Conservation (phyloP, 2,329 filamentous ascomycete species). For the Penicillium sp. region DNA sequence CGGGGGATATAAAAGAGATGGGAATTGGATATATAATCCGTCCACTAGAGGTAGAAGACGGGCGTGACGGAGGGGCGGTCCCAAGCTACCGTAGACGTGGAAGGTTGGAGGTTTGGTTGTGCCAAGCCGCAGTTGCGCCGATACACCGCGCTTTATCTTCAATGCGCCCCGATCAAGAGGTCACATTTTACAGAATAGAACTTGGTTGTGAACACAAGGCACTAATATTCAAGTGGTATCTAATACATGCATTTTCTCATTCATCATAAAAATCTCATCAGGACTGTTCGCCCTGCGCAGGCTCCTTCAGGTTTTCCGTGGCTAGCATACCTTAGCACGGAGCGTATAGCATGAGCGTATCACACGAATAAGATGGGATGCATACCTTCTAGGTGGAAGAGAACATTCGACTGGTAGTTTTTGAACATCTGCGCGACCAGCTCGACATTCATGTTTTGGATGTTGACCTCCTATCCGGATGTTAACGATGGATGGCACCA, state of each 20-base stretch:
- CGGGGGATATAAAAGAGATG: background rate
- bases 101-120: slow-evolving; percentile 6
- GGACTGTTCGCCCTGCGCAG: slow-evolving; percentile 42
- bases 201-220: background rate
- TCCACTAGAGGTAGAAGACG: background rate
- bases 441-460: slow-evolving; percentile 98
- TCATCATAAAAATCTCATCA: background rate
- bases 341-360: no score
- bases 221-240: background rate
- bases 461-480: slow-evolving; percentile 79
- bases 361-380: background rate
- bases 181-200: background rate
- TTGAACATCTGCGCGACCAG: slow-evolving; percentile 99
- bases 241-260: slow-evolving; percentile 9
- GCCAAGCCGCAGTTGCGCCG: slow-evolving; percentile 7
- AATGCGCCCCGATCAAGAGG: background rate
- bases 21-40: background rate
- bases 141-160: background rate
- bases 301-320: slow-evolving; percentile 79
- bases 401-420: slow-evolving; percentile 96
- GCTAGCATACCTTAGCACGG: slow-evolving; percentile 50
- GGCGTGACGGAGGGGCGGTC: background rate
- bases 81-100: slow-evolving; percentile 8
- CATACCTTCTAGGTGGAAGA: slow-evolving; percentile 93
- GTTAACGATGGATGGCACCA: background rate